Evolutionary conservation across 768 basidiomycete genomes (phyloP).

Genomic region (Daedaleopsis sinensis): DNA sequence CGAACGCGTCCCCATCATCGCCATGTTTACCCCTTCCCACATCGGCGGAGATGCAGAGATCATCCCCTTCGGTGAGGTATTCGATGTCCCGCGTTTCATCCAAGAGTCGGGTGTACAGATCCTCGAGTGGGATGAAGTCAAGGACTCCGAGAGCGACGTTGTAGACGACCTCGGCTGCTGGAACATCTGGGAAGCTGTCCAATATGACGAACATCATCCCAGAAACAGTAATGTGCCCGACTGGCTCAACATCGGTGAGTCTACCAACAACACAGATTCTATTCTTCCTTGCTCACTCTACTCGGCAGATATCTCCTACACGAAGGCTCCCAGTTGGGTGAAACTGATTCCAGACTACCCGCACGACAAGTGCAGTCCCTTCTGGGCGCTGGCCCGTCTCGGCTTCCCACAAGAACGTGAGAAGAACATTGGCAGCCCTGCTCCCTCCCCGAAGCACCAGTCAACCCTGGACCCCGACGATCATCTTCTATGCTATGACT

Average conservation of each 20-base stretch:
- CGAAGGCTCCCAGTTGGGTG: constrained; percentile 35
- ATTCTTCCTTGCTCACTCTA: constrained; percentile 3
- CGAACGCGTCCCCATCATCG: constrained; percentile 42
- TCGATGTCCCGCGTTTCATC: constrained; percentile 42
- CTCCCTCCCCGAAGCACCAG: constrained; percentile 31
- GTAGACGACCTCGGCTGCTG: constrained; percentile 46
- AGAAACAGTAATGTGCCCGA: constrained; percentile 30
- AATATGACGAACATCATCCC: constrained; percentile 29
- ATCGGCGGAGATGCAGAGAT: constrained; percentile 37
- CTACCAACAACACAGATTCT: background rate
- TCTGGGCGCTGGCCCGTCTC: constrained; percentile 36
- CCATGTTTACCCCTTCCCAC: constrained; percentile 44
- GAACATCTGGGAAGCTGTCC: constrained; percentile 43
- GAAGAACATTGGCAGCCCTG: constrained; percentile 25
- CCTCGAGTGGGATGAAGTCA: constrained; percentile 47
- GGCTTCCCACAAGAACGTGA: constrained; percentile 37
- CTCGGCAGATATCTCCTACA: constrained; percentile 39
- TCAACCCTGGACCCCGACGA: constrained; percentile 37
- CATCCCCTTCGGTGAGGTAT: constrained; percentile 43
- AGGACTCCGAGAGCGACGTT: constrained; percentile 33
- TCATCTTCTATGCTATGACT: constrained; percentile 45
- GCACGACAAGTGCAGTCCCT: constrained; percentile 36
- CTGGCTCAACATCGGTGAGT: constrained; percentile 34
- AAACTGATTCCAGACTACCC: constrained; percentile 35
- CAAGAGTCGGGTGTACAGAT: constrained; percentile 38